Conservation (phyloP, 768 basidiomycete genomes). For the Hericium rajendrae region DNA sequence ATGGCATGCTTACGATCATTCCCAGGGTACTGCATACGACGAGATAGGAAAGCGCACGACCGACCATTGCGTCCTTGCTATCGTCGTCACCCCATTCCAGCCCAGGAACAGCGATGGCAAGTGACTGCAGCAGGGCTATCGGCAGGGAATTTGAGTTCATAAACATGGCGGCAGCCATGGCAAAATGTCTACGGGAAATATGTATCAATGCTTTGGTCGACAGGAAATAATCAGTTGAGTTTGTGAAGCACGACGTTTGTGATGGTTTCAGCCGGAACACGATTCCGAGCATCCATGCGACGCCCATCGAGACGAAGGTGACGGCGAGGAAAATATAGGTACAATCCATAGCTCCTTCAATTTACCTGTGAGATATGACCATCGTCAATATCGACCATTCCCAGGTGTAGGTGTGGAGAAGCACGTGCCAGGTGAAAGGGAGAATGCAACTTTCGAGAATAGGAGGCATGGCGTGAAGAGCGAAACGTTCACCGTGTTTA, state of each 20-base stretch:
- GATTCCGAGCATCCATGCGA: conserved; percentile 55
- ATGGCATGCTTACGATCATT: conserved; percentile 64
- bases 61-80: conserved; percentile 81
- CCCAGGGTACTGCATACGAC: conserved; percentile 92
- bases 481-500: conserved; percentile 77
- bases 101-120: conserved; percentile 73
- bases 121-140: conserved; percentile 87
- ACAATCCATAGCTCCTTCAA: conserved; percentile 77
- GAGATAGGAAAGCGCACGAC: conserved; percentile 81
- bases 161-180: conserved; percentile 77
- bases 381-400: neutral
- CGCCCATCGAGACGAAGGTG: conserved; percentile 57
- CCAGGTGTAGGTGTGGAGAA: neutral
- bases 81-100: conserved; percentile 79
- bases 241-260: conserved; percentile 52
- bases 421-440: conserved; percentile 51
- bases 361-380: conserved; percentile 38
- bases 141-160: conserved; percentile 95
- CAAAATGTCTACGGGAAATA: conserved; percentile 46
- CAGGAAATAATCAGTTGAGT: neutral
- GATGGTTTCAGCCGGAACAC: conserved; percentile 59
- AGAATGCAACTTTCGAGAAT: conserved; percentile 94
- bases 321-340: conserved; percentile 79
- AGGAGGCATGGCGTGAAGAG: conserved; percentile 84
- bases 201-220: neutral